Conservation (phyloP, 352 stramenopile species). For the Albugo candida region DNA sequence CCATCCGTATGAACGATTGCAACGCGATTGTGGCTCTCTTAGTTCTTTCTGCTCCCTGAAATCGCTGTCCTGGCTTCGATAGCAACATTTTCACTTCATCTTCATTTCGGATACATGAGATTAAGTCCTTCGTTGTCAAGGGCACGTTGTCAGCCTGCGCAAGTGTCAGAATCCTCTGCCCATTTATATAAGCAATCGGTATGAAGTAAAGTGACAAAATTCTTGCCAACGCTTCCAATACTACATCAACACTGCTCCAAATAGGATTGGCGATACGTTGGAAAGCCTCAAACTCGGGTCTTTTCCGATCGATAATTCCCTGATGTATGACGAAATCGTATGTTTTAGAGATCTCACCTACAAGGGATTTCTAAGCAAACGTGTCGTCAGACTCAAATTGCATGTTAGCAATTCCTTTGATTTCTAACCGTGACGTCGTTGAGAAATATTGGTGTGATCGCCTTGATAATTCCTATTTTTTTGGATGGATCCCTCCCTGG, state of each 20-base stretch:
- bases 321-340: slow-evolving; percentile 84
- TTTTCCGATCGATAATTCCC: slow-evolving; percentile 51
- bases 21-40: slow-evolving; percentile 42
- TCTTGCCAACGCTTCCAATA: slow-evolving; percentile 45
- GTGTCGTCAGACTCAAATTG: slow-evolving; percentile 12
- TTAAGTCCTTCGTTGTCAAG: slow-evolving; percentile 36
- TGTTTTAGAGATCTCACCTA: slow-evolving; percentile 6
- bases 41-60: slow-evolving; percentile 50
- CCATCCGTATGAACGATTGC: slow-evolving; percentile 55
- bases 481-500: no score
- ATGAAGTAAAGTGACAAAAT: slow-evolving; percentile 71
- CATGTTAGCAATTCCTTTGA: no score
- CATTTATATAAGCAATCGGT: slow-evolving; percentile 71
- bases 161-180: slow-evolving; percentile 48
- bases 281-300: slow-evolving; percentile 78
- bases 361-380: slow-evolving; percentile 12
- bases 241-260: slow-evolving; percentile 63
- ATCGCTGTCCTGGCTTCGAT: slow-evolving; percentile 48
- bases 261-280: slow-evolving; percentile 48
- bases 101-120: slow-evolving; percentile 72
- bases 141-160: slow-evolving; percentile 33
- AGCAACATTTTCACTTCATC: slow-evolving; percentile 60
- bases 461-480: no score
- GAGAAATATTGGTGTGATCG: no score
- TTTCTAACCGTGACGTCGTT: no score